phyloP scores from a whole-genome alignment of 2,329 filamentous ascomycete genomes.

The Monosporascus sp. region DNA sequence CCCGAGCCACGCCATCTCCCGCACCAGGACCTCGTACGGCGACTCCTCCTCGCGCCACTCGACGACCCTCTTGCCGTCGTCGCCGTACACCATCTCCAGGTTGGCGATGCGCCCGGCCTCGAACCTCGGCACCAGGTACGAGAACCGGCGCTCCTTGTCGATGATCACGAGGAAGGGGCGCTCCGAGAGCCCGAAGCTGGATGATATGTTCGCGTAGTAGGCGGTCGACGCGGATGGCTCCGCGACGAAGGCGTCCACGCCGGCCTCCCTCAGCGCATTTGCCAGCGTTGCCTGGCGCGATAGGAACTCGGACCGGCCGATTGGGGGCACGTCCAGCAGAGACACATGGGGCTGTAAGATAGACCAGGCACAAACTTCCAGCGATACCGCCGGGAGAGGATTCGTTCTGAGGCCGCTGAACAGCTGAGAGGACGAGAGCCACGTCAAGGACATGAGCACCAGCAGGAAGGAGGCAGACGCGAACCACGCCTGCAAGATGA shows the following conservation, averaged over 20 bases:
- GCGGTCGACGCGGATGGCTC: constrained; percentile 22
- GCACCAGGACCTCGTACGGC: constrained; percentile 20
- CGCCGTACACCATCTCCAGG: constrained; percentile 23
- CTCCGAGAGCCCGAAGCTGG: constrained; percentile 20
- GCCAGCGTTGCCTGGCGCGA: constrained; percentile 19
- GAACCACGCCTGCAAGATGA: not conserved
- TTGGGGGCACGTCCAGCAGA: constrained; percentile 20
- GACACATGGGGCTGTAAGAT: constrained; percentile 14
- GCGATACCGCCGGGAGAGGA: not conserved
- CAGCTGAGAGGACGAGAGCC: not conserved
- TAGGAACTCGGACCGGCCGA: constrained; percentile 21
- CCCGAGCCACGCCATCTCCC: constrained; percentile 11
- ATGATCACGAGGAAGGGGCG: constrained; percentile 23
- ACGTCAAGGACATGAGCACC: not conserved
- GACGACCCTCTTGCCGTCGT: constrained; percentile 16
- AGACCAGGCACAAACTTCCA: constrained; percentile 22
- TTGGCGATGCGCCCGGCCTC: constrained; percentile 23
- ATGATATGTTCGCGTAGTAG: constrained; percentile 21
- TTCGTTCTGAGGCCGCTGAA: not conserved
- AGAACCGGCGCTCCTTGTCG: constrained; percentile 17
- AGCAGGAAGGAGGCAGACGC: not conserved
- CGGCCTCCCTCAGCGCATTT: constrained; percentile 11
- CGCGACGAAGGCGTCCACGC: constrained; percentile 24
- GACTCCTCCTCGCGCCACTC: constrained; percentile 22
- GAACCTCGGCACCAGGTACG: constrained; percentile 24